phyloP scores from a whole-genome alignment of 2,329 filamentous ascomycete species.

The Aspergillus sergii region DNA sequence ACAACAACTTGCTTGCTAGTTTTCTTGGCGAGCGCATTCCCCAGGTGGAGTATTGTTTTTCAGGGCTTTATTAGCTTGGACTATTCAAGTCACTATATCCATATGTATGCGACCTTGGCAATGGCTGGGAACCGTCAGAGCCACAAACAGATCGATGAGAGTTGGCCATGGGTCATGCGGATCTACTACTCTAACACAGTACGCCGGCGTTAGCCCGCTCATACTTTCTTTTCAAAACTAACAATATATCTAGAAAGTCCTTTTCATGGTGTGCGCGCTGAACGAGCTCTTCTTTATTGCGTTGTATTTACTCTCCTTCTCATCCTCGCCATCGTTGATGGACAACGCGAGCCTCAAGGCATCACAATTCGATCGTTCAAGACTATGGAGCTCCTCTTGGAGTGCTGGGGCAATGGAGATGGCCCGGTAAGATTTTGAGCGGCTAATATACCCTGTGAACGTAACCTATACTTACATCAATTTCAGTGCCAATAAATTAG shows the following conservation, averaged over 20 bases:
- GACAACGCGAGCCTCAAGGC: constrained; percentile 48
- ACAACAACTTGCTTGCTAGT: constrained; percentile 90
- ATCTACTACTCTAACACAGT: constrained; percentile 95
- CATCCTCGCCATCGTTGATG: constrained; percentile 79
- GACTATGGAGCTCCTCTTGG: constrained; percentile 57
- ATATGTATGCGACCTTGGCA: constrained; percentile 69
- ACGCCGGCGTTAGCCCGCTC: constrained; percentile 32
- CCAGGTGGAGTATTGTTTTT: constrained; percentile 86
- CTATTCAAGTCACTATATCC: constrained; percentile 89
- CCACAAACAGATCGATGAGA: constrained; percentile 89
- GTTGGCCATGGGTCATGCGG: constrained; percentile 81
- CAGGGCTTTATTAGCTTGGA: constrained; percentile 88
- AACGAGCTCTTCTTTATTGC: constrained; percentile 97
- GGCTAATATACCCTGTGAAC: too few relatives aligned
- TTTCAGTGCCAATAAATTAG: constrained; percentile 75
- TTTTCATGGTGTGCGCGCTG: constrained; percentile 81
- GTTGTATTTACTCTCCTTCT: constrained; percentile 92
- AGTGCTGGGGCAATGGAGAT: constrained; percentile 91
- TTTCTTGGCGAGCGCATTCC: constrained; percentile 90
- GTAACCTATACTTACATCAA: not conserved
- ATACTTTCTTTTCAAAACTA: not conserved
- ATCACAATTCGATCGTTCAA: not conserved
- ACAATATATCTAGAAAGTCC: constrained; percentile 64
- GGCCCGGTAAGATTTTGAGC: constrained; percentile 57
- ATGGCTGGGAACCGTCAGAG: constrained; percentile 76